phyloP scores from a whole-genome alignment of 495 filamentous ascomycete genomes.

The Poronia punctata region DNA sequence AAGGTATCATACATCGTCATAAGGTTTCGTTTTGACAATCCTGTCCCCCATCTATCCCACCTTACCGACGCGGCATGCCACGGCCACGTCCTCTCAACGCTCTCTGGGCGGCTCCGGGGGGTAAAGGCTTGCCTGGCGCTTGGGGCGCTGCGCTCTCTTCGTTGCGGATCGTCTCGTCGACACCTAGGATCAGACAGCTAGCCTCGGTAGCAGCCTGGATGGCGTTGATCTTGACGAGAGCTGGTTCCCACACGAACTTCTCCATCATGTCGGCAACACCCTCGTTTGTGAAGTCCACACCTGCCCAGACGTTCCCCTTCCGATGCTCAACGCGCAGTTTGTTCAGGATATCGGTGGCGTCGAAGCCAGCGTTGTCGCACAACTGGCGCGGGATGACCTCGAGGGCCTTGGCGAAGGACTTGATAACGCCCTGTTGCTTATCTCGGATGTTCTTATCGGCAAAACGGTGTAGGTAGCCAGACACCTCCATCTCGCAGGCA shows the following conservation, averaged over 20 bases:
- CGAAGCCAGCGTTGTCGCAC: slow-evolving; percentile 97
- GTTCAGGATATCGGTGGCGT: slow-evolving; percentile 96
- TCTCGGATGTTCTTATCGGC: slow-evolving; percentile 86
- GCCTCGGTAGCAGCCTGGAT: slow-evolving; percentile 95
- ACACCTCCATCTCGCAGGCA: slow-evolving; percentile 94
- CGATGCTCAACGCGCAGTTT: slow-evolving; percentile 89
- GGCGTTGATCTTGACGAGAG: slow-evolving; percentile 93
- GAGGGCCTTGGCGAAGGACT: slow-evolving; percentile 93
- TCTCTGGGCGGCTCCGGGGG: slow-evolving; percentile 87
- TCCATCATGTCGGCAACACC: slow-evolving; percentile 88
- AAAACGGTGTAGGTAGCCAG: slow-evolving; percentile 81
- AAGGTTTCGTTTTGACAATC: no score
- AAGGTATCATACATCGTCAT: slow-evolving; percentile 16
- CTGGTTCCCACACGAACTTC: slow-evolving; percentile 94
- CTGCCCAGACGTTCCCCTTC: slow-evolving; percentile 85
- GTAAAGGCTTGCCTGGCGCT: slow-evolving; percentile 68
- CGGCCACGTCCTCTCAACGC: slow-evolving; percentile 78
- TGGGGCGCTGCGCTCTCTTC: slow-evolving; percentile 81
- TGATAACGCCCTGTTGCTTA: slow-evolving; percentile 96
- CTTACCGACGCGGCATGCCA: slow-evolving; percentile 81
- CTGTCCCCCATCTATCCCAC: no score
- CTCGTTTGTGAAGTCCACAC: slow-evolving; percentile 90
- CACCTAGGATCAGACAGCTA: slow-evolving; percentile 86
- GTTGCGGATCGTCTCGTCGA: slow-evolving; percentile 97
- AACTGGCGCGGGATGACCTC: slow-evolving; percentile 95